Percentiles rank a stretch among this genome's conserved stretches.
phyloP scores from a whole-genome alignment of 163 green algal genomes.

The Scenedesmus sp. region DNA sequence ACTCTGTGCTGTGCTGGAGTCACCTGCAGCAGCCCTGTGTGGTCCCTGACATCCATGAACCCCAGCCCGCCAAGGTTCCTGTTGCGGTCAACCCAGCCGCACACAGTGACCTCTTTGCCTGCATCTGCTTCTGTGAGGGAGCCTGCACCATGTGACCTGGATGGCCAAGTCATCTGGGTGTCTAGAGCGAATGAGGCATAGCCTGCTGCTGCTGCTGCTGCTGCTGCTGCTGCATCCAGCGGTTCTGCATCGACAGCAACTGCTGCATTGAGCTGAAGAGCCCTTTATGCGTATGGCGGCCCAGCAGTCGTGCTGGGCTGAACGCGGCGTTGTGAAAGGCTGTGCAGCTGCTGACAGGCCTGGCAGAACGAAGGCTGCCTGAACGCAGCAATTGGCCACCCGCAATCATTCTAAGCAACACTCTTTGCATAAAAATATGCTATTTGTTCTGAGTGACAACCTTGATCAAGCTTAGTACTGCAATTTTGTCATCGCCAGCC shows the following conservation, averaged over 20 bases:
- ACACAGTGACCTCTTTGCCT: conserved; percentile 82
- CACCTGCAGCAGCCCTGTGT: conserved; percentile 95
- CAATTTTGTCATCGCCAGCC: not conserved
- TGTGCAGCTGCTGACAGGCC: conserved; percentile 4
- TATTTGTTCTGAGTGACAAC: not conserved
- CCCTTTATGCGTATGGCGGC: not conserved
- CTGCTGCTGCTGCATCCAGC: conserved; percentile 24
- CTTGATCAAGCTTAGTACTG: not conserved
- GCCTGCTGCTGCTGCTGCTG: conserved; percentile 17
- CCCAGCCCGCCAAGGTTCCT: conserved; percentile 93
- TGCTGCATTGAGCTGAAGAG: not conserved
- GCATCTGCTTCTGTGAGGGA: conserved; percentile 63
- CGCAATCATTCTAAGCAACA: not conserved
- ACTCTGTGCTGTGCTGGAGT: not conserved
- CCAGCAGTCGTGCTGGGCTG: not conserved
- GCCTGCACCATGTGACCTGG: conserved; percentile 72
- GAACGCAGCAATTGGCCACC: not conserved
- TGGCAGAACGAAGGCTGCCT: not conserved
- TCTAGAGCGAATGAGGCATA: conserved; percentile 38
- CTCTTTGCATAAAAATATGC: not conserved
- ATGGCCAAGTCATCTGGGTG: conserved; percentile 65
- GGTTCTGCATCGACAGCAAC: not conserved
- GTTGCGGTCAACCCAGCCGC: conserved; percentile 97
- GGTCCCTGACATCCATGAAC: conserved; percentile 97
- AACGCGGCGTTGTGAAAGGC: not conserved